Conservation (phyloP, 2,329 filamentous ascomycete genomes). For the Cladosporium phlei region DNA sequence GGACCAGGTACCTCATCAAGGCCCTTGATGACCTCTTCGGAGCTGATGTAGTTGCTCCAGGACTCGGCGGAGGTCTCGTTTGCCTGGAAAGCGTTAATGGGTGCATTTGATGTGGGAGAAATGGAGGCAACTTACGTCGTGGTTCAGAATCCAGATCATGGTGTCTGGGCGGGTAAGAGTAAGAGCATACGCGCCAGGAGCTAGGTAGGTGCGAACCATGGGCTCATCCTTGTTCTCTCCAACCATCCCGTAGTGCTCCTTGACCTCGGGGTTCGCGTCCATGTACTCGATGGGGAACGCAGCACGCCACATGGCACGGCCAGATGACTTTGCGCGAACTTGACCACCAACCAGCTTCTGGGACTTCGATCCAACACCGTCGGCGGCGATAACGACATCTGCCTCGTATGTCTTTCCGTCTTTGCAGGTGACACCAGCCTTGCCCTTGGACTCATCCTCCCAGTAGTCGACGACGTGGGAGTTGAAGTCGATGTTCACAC, state of each 20-base stretch:
- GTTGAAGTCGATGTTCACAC: slow-evolving; percentile 41
- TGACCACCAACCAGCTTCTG: slow-evolving; percentile 43
- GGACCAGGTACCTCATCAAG: slow-evolving; percentile 43
- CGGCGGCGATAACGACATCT: slow-evolving; percentile 33
- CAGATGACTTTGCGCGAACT: slow-evolving; percentile 33
- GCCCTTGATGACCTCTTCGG: slow-evolving; percentile 41
- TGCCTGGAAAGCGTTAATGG: slow-evolving; percentile 26
- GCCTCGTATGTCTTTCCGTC: slow-evolving; percentile 41
- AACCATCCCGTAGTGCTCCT: slow-evolving; percentile 44
- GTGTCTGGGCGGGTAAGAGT: slow-evolving; percentile 43
- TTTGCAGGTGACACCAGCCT: slow-evolving; percentile 31
- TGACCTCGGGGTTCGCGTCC: slow-evolving; percentile 43
- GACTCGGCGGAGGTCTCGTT: slow-evolving; percentile 42
- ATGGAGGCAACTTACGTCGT: slow-evolving; percentile 32
- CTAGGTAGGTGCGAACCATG: slow-evolving; percentile 44
- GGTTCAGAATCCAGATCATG: slow-evolving; percentile 49
- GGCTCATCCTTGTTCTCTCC: slow-evolving; percentile 34
- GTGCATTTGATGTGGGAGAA: neutral
- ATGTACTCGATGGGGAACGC: slow-evolving; percentile 39
- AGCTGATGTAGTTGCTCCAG: slow-evolving; percentile 46
- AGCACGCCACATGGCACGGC: slow-evolving; percentile 29
- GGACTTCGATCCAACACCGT: slow-evolving; percentile 42
- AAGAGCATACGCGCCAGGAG: slow-evolving; percentile 40
- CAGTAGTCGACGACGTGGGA: slow-evolving; percentile 41
- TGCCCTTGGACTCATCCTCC: slow-evolving; percentile 34